These are phyloP conservation scores for Chara braunii DNA, from an alignment of 139 green algal species.

Conservation along the genomic window DNA sequence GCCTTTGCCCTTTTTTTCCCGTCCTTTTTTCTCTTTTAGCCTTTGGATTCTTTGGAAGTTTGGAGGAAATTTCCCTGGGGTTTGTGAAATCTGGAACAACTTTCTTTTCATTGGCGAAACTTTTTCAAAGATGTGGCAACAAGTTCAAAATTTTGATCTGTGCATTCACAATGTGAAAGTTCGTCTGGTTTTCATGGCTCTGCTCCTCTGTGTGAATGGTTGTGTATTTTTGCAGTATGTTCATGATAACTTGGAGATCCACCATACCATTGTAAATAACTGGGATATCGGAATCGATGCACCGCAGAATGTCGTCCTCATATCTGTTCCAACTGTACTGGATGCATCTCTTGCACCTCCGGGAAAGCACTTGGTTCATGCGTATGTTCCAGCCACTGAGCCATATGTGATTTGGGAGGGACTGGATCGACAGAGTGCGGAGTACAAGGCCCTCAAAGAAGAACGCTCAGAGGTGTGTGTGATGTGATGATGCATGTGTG, in stretches of 20 bases:
- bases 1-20: no score
- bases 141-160: no score
- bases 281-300: slow-evolving; percentile 73
- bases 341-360: slow-evolving; percentile 59
- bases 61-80: no score
- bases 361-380: slow-evolving; percentile 52
- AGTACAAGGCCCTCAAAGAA: slow-evolving; percentile 86
- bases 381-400: slow-evolving; percentile 68
- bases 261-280: slow-evolving; percentile 92
- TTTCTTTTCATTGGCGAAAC: no score
- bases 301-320: slow-evolving; percentile 84
- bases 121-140: no score
- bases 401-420: slow-evolving; percentile 82
- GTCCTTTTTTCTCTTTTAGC: no score
- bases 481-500: no score
- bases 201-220: no score
- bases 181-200: no score
- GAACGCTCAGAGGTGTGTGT: slow-evolving; percentile 48
- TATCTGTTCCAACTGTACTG: slow-evolving; percentile 68
- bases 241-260: slow-evolving; percentile 67
- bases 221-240: slow-evolving; percentile 20
- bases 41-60: no score
- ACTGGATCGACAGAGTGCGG: slow-evolving; percentile 57
- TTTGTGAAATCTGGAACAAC: no score
- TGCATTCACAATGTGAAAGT: no score